Base-by-base conservation (phyloP, 2,329 filamentous ascomycete species). In the Dendryphion nanum region DNA sequence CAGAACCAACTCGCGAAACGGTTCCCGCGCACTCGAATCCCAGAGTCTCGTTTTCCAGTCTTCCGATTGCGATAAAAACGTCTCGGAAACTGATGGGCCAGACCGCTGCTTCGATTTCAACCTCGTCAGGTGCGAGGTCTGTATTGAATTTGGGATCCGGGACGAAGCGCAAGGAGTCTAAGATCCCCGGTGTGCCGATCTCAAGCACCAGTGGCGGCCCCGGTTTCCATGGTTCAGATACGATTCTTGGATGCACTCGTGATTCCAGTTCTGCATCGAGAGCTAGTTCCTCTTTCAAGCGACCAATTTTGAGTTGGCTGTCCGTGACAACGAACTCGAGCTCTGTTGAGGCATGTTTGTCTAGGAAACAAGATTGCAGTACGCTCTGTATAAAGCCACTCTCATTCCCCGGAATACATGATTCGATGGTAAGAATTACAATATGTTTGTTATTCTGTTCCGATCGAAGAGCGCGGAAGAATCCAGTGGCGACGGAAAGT, bases 111-210 rank as follows among this genome's bases (percentile, higher is more conserved):
- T 21, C 16, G 31, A 33, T 33, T 12, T 19, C 16, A 7, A 33
- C 31, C 18, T 33, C 31, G 6, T 33, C 10, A 13, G 15, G 7
- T 10, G 17, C 31, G 7, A 33, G 18, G 10, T 10, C 10, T 13
- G n/a, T n/a, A 10, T 26, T 3, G n/a, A n/a, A n/a, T 26, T 8
- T 5, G 13, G 18, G 5, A 31, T 35, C 33, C 8, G 33, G 21
- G 13, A 13, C 30, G 21, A 41, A 47, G 6, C 17, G 19, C 14
- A 44, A 16, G 7, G 30, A 37, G 29, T 43, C 43, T 15, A 43
- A 26, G 12, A 17, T 18, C 15, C 44, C 44, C 15, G 37, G 44
- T 17, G 30, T 38, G 10, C 23, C 23, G n/a, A 26, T 26, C 10
- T 8, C 23, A 8, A 26, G n/a, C 10, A 2, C 10, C n/a, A 26